Evolutionary conservation across 257 asterid genomes (phyloP).

Genomic region (Solanum sitiens): DNA sequence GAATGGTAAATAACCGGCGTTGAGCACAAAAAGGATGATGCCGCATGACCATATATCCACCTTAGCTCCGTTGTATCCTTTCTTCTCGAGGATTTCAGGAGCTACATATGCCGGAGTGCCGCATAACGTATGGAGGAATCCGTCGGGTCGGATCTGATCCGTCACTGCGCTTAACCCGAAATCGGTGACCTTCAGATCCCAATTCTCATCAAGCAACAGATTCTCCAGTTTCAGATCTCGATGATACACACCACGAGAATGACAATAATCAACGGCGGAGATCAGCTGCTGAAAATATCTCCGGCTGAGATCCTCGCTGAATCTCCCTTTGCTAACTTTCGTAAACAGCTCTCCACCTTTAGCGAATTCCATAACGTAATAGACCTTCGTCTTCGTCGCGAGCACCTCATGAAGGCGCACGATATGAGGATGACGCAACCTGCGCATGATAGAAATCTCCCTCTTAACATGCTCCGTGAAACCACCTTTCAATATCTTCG

Average conservation of each 20-base stretch:
- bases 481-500: not conserved
- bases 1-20: conserved; percentile 2
- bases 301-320: conserved; percentile 9
- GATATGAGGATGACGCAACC: not conserved
- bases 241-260: not conserved
- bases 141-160: conserved; percentile 8
- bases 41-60: conserved; percentile 6
- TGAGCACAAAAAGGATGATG: conserved; percentile 4
- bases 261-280: conserved; percentile 4
- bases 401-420: not conserved
- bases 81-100: conserved; percentile 1
- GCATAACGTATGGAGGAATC: not conserved
- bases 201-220: not conserved
- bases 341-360: conserved; percentile 6
- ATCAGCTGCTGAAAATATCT: conserved; percentile 2
- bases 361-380: not conserved
- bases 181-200: conserved; percentile 6
- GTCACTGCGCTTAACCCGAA: not conserved
- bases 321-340: not conserved
- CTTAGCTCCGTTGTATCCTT: conserved; percentile 1
- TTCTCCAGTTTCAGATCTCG: conserved; percentile 6
- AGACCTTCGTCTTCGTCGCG: not conserved
- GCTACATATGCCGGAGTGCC: conserved; percentile 10
- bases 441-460: conserved; percentile 6
- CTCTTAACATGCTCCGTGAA: not conserved